Percentiles rank a stretch among this genome's conserved stretches.
Conservation (phyloP, 805 yeast species). For the Metschnikowia lochheadii region DNA sequence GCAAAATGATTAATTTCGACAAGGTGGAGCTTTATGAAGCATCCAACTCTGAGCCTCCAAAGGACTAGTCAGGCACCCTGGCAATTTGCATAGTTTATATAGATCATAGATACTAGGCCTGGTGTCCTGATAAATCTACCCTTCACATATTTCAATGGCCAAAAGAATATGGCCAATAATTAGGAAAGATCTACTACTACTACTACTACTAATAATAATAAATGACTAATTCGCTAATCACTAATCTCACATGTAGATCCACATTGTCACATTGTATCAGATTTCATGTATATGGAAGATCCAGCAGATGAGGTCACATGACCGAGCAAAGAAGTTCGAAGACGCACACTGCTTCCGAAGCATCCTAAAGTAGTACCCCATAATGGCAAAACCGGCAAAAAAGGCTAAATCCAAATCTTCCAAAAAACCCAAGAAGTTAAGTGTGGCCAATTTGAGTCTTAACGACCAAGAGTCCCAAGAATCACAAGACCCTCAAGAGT, state of each 20-base stretch:
- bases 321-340: slow-evolving; percentile 2
- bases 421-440: slow-evolving; percentile 6
- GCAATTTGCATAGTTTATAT: slow-evolving; percentile 1
- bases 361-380: background rate
- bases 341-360: background rate
- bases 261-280: no score
- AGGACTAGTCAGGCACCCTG: slow-evolving; percentile 13
- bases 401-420: slow-evolving; percentile 1
- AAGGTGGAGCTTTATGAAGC: slow-evolving; percentile 27
- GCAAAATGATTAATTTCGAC: slow-evolving; percentile 42
- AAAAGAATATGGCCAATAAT: no score
- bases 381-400: background rate
- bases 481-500: background rate
- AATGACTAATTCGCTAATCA: no score
- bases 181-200: no score
- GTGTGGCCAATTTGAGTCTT: slow-evolving; percentile 9
- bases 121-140: no score
- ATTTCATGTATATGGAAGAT: background rate
- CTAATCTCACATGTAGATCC: no score
- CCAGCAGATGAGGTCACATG: slow-evolving; percentile 6
- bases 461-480: slow-evolving; percentile 3
- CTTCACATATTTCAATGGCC: no score
- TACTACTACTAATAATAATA: no score
- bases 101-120: background rate
- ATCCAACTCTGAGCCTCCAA: slow-evolving; percentile 10